Percentiles rank a stretch among this genome's conserved stretches.
These are phyloP conservation scores for Amanita polypyramis DNA, from an alignment of 768 basidiomycete species.

Conservation along the genomic window DNA sequence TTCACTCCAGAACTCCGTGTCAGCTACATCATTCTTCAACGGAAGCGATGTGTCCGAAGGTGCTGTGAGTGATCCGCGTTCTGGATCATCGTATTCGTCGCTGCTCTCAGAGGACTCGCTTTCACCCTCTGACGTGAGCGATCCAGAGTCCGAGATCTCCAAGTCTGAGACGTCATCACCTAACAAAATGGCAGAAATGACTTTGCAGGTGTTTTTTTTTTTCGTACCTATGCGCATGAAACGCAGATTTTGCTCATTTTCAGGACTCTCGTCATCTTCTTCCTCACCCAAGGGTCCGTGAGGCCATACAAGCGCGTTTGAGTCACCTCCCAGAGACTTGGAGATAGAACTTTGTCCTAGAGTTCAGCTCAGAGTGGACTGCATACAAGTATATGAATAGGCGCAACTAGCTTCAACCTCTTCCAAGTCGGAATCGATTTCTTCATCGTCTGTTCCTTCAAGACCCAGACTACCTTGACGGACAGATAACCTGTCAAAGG, in stretches of 20 bases:
- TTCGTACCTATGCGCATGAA: slow-evolving; percentile 65
- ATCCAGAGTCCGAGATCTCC: slow-evolving; percentile 48
- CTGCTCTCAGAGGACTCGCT: slow-evolving; percentile 27
- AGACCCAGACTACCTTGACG: slow-evolving; percentile 28
- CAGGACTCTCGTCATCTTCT: slow-evolving; percentile 50
- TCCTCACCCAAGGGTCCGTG: slow-evolving; percentile 52
- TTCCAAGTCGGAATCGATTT: slow-evolving; percentile 53
- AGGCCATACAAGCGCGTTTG: slow-evolving; percentile 81
- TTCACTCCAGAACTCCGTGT: slow-evolving; percentile 66
- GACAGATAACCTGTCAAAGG: slow-evolving; percentile 69
- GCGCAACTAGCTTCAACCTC: slow-evolving; percentile 56
- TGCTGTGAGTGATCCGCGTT: slow-evolving; percentile 27
- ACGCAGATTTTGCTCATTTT: slow-evolving; percentile 51
- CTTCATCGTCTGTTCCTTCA: slow-evolving; percentile 22
- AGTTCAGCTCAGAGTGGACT: slow-evolving; percentile 26
- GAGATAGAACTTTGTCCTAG: slow-evolving; percentile 23
- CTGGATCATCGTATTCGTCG: slow-evolving; percentile 24
- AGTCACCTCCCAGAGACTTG: slow-evolving; percentile 45
- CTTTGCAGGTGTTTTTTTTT: neutral
- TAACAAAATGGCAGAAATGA: slow-evolving; percentile 13
- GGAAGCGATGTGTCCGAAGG: slow-evolving; percentile 40
- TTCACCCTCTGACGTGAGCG: slow-evolving; percentile 44
- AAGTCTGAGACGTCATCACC: slow-evolving; percentile 59
- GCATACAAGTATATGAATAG: neutral
- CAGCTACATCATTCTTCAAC: slow-evolving; percentile 33